Conservation (phyloP, 2,329 filamentous ascomycete species). For the Zymoseptoria pseudotritici region DNA sequence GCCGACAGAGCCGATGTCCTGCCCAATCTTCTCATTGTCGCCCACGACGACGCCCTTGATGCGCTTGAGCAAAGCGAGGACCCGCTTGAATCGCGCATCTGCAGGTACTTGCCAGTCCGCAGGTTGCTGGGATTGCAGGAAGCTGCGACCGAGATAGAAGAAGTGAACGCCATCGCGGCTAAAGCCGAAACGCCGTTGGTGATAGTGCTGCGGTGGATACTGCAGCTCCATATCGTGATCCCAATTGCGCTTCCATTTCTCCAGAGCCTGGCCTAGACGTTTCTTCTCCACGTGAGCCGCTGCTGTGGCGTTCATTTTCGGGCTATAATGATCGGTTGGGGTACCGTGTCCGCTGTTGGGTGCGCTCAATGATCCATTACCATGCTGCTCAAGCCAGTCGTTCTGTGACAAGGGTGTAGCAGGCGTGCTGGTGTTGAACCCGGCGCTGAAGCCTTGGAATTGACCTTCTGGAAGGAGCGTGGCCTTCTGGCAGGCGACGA, state of each 20-base stretch:
- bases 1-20: conserved; percentile 60
- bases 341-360: conserved; percentile 25
- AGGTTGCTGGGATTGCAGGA: conserved; percentile 48
- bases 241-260: conserved; percentile 67
- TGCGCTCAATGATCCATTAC: conserved; percentile 17
- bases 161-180: conserved; percentile 65
- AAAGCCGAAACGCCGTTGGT: conserved; percentile 59
- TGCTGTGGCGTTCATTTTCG: conserved; percentile 36
- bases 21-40: conserved; percentile 57
- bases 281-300: conserved; percentile 44
- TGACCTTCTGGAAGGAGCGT: conserved; percentile 22
- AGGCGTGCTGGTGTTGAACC: conserved; percentile 36
- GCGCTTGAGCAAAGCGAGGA: conserved; percentile 54
- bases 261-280: conserved; percentile 48
- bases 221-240: conserved; percentile 62
- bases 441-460: conserved; percentile 23
- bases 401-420: conserved; percentile 52
- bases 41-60: conserved; percentile 54
- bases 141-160: conserved; percentile 62
- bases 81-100: conserved; percentile 52
- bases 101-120: conserved; percentile 48
- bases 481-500: conserved; percentile 47
- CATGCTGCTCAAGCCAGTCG: conserved; percentile 49
- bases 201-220: conserved; percentile 50
- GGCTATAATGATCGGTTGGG: conserved; percentile 35